Percentiles rank a stretch among this genome's conserved stretches.
These are phyloP conservation scores for Spatholobus suberectus DNA, from an alignment of 306 rosid genomes.

Conservation along the genomic window DNA sequence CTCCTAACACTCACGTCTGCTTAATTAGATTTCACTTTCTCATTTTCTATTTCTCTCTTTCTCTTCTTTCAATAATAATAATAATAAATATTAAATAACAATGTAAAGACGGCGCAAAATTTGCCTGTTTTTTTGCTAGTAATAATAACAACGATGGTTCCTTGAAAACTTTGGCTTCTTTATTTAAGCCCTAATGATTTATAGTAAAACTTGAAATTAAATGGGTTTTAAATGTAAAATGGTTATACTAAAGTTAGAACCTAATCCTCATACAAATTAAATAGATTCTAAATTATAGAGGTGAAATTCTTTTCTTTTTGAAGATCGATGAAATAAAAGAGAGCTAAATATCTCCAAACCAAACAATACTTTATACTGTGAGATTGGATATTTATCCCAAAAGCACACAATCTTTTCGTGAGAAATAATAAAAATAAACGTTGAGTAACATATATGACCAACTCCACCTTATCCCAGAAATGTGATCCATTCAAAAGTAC, in stretches of 20 bases:
- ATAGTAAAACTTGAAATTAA: background rate
- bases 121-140: background rate
- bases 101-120: too few species aligned
- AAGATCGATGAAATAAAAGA: background rate
- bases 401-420: conserved; percentile 30
- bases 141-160: background rate
- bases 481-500: conserved; percentile 35
- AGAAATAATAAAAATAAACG: conserved; percentile 16
- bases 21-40: too few species aligned
- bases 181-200: background rate
- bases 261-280: too few species aligned
- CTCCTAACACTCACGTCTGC: too few species aligned
- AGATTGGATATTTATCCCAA: conserved; percentile 13
- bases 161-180: background rate
- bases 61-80: background rate
- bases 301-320: background rate
- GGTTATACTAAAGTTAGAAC: too few species aligned
- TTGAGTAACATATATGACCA: background rate
- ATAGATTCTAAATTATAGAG: background rate
- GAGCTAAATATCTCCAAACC: background rate
- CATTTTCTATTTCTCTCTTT: background rate
- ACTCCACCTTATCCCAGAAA: conserved; percentile 28
- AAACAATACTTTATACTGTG: background rate
- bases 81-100: background rate
- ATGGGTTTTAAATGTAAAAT: too few species aligned